Conservation (phyloP, 1,284 basidiomycete species). For the Ustilago lituana region DNA sequence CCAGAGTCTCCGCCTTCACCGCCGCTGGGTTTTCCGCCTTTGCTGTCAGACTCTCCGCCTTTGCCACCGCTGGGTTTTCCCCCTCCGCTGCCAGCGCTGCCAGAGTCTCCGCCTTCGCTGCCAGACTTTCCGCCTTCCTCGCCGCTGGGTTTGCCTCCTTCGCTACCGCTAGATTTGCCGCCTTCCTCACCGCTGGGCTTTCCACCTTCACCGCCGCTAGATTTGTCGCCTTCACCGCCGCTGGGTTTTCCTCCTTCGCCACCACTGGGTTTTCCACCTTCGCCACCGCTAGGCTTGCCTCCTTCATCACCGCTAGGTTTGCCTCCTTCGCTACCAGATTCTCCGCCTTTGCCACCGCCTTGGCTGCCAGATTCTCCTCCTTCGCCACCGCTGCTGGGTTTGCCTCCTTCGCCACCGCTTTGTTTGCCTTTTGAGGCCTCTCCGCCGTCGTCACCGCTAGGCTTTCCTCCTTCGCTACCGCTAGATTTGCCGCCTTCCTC, state of each 20-base stretch:
- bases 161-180: neutral
- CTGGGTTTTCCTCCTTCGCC: too few relatives aligned
- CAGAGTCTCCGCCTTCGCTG: too few relatives aligned
- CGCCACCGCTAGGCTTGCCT: too few relatives aligned
- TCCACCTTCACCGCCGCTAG: too few relatives aligned
- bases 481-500: neutral
- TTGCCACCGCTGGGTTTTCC: too few relatives aligned
- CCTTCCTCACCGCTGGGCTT: neutral
- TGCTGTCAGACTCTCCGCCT: neutral
- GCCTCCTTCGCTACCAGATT: neutral
- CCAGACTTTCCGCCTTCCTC: neutral
- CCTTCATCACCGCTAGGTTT: too few relatives aligned
- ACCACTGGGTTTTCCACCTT: too few relatives aligned
- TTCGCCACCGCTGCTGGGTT: neutral
- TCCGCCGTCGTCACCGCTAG: neutral
- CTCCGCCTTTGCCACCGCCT: constrained; percentile 1
- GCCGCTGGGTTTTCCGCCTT: constrained; percentile 1
- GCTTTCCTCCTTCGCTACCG: constrained; percentile 3
- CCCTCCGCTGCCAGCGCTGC: too few relatives aligned
- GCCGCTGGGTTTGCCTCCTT: neutral
- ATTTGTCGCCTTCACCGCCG: too few relatives aligned
- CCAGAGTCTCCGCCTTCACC: neutral
- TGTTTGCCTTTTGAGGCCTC: constrained; percentile 10
- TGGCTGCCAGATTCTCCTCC: neutral
- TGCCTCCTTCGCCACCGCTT: neutral